A percentile compares a stretch with the other conserved stretches of the same genome.
Conservation (phyloP, 495 filamentous ascomycete species). For the Trichoderma orchidacearum region DNA sequence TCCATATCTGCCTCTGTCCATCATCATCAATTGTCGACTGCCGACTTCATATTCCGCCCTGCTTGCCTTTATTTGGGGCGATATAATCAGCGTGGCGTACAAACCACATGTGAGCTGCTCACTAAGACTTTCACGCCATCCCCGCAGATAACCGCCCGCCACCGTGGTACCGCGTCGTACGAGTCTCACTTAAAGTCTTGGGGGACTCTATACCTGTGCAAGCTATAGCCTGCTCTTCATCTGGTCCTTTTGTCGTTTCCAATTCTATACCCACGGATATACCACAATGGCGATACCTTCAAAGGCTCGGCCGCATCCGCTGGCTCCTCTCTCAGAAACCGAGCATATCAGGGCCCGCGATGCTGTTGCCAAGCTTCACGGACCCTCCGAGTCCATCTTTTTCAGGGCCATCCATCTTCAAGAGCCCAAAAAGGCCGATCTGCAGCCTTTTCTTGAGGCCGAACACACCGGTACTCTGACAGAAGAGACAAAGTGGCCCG, state of each 20-base stretch:
- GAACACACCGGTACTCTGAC: slow-evolving; percentile 25
- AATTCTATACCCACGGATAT: not conserved
- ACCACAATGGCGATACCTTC: not conserved
- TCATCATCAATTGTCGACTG: too few relatives aligned
- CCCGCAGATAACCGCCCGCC: not conserved
- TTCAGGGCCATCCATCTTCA: slow-evolving; percentile 52
- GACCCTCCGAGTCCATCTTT: slow-evolving; percentile 15
- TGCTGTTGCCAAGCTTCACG: slow-evolving; percentile 11
- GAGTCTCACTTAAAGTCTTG: too few relatives aligned
- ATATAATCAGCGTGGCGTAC: too few relatives aligned
- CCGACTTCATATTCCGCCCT: too few relatives aligned
- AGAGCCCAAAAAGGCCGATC: slow-evolving; percentile 46
- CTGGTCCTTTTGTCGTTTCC: not conserved
- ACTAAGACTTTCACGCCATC: not conserved
- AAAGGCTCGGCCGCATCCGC: not conserved
- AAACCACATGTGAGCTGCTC: too few relatives aligned
- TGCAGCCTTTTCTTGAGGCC: slow-evolving; percentile 27
- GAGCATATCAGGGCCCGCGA: slow-evolving; percentile 10
- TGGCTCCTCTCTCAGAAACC: slow-evolving; percentile 1
- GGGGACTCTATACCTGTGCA: too few relatives aligned
- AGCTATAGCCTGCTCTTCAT: too few relatives aligned
- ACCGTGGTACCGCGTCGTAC: too few relatives aligned
- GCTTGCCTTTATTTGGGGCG: too few relatives aligned
- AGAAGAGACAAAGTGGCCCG: slow-evolving; percentile 28
- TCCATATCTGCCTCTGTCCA: too few relatives aligned